Percentiles rank a stretch among this genome's conserved stretches.
These are phyloP conservation scores for Acanthamoeba quina DNA, from an alignment of 208 protist genomes.

Conservation along the genomic window DNA sequence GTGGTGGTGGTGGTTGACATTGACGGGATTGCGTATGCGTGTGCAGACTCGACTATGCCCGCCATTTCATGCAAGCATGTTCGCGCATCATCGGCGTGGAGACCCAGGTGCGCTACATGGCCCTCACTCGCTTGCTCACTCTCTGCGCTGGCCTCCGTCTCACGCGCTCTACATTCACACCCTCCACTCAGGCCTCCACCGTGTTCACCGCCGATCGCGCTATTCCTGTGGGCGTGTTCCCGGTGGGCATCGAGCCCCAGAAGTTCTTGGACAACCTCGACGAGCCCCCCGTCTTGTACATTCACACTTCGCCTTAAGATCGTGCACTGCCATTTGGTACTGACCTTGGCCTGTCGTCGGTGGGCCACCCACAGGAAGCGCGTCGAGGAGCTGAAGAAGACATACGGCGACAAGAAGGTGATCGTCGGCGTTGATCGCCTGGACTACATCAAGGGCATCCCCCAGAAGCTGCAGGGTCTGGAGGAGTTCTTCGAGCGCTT, in stretches of 20 bases:
- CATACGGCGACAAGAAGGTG: slow-evolving; percentile 85
- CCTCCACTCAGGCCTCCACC: background rate
- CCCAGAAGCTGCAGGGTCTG: slow-evolving; percentile 87
- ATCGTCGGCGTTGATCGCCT: slow-evolving; percentile 89
- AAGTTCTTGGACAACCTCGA: slow-evolving; percentile 82
- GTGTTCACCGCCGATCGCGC: slow-evolving; percentile 30
- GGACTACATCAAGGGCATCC: slow-evolving; percentile 89
- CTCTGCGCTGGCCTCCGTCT: too few relatives aligned
- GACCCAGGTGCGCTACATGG: slow-evolving; percentile 20
- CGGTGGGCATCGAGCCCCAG: slow-evolving; percentile 87
- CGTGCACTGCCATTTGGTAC: too few relatives aligned
- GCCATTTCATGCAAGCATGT: slow-evolving; percentile 86
- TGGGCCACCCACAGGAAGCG: too few relatives aligned
- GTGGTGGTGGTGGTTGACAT: too few relatives aligned
- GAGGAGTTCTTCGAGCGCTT: slow-evolving; percentile 86
- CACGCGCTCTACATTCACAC: too few relatives aligned
- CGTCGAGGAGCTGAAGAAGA: slow-evolving; percentile 75
- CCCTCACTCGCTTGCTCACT: too few relatives aligned
- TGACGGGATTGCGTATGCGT: too few relatives aligned
- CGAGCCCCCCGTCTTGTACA: slow-evolving; percentile 49
- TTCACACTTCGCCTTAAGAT: too few relatives aligned
- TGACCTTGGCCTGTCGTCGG: too few relatives aligned
- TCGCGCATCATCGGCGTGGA: slow-evolving; percentile 82
- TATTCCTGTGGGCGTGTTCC: slow-evolving; percentile 78
- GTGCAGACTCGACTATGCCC: slow-evolving; percentile 83